Evolutionary conservation across 2,329 filamentous ascomycete species (phyloP).

Genomic region (Neofusicoccum cordaticola): DNA sequence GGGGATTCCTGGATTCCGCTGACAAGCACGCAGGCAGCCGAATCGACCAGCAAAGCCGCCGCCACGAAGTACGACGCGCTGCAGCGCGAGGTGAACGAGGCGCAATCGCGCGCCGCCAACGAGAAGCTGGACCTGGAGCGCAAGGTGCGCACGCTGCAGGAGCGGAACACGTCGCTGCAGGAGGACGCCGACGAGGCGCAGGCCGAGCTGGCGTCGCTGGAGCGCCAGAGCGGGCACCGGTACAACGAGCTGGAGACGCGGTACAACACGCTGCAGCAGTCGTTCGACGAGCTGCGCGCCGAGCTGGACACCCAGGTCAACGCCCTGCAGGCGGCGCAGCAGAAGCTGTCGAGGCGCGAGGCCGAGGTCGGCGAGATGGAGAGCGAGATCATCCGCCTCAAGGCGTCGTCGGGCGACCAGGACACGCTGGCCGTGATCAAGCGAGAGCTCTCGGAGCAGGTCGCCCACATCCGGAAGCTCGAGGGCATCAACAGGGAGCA

Average conservation of each 20-base stretch:
- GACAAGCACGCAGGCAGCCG: constrained; percentile 43
- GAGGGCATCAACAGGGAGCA: constrained; percentile 81
- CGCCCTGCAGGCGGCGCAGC: constrained; percentile 60
- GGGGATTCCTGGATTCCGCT: neutral
- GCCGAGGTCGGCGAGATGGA: constrained; percentile 71
- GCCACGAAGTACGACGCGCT: constrained; percentile 55
- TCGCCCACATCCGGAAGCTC: constrained; percentile 82
- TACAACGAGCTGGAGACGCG: constrained; percentile 61
- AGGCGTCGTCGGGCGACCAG: constrained; percentile 80
- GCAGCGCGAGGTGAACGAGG: constrained; percentile 53
- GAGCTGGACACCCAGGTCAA: constrained; percentile 57
- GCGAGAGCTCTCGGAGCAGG: constrained; percentile 84
- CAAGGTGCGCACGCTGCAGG: constrained; percentile 56
- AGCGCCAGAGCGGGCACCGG: constrained; percentile 62
- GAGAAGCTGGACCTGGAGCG: constrained; percentile 56
- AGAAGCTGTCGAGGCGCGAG: constrained; percentile 67
- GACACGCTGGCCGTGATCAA: constrained; percentile 85
- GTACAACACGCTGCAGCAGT: constrained; percentile 57
- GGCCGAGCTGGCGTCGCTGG: constrained; percentile 67
- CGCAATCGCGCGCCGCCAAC: constrained; percentile 53
- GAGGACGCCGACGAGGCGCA: constrained; percentile 83
- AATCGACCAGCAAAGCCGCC: constrained; percentile 51
- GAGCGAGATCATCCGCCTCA: constrained; percentile 77
- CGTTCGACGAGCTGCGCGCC: constrained; percentile 58
- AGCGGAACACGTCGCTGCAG: constrained; percentile 68